Evolutionary conservation across 2,329 filamentous ascomycete species (phyloP).

Genomic region (Aphanoascus verrucosus): DNA sequence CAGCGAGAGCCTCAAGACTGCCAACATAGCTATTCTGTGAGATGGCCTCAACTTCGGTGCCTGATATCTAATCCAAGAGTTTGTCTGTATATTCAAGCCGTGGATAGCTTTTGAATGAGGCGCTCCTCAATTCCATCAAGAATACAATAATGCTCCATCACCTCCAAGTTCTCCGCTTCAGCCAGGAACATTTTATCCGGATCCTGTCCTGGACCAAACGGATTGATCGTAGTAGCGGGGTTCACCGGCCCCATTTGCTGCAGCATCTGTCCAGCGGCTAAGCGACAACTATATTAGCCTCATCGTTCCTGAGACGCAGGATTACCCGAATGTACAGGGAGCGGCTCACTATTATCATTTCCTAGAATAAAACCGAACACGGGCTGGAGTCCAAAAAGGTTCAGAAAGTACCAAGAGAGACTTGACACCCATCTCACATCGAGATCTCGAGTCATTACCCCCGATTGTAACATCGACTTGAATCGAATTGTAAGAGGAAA

Average conservation of each 20-base stretch:
- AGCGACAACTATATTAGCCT: background rate
- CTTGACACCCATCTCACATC: conserved; percentile 98
- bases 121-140: conserved; percentile 80
- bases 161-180: conserved; percentile 91
- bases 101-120: conserved; percentile 48
- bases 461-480: conserved; percentile 98
- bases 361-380: conserved; percentile 96
- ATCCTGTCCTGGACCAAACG: conserved; percentile 87
- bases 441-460: conserved; percentile 88
- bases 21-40: too few relatives aligned
- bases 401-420: conserved; percentile 97
- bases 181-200: conserved; percentile 88
- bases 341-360: conserved; percentile 74
- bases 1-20: too few relatives aligned
- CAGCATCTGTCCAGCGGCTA: conserved; percentile 82
- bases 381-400: conserved; percentile 89
- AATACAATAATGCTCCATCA: conserved; percentile 87
- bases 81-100: background rate
- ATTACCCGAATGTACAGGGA: background rate
- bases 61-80: background rate
- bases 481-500: conserved; percentile 98
- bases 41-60: background rate
- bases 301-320: too few relatives aligned
- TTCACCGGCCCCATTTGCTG: conserved; percentile 72
- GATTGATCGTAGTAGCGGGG: conserved; percentile 52